Conservation (phyloP, 345 rosid genomes). For the Citrus cavaleriei region DNA sequence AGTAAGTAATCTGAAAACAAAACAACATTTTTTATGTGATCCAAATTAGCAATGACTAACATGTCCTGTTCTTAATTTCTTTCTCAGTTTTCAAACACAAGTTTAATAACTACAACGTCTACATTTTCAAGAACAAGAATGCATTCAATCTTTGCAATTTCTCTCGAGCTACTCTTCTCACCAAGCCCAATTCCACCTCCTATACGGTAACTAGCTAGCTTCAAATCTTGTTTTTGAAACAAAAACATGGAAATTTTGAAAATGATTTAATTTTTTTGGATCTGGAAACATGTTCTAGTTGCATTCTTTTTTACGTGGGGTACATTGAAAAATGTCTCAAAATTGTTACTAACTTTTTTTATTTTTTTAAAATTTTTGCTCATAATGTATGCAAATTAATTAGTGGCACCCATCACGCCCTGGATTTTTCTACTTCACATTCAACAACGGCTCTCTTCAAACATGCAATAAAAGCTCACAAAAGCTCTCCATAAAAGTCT, state of each 20-base stretch:
- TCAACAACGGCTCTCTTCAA: conserved; percentile 61
- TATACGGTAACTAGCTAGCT: conserved; percentile 46
- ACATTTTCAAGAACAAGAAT: conserved; percentile 77
- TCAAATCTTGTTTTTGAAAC: too few species aligned
- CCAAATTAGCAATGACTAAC: not conserved
- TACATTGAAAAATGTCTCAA: too few species aligned
- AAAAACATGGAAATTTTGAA: too few species aligned
- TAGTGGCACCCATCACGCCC: conserved; percentile 92
- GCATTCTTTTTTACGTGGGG: too few species aligned
- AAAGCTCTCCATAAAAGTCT: conserved; percentile 63
- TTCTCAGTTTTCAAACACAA: conserved; percentile 79
- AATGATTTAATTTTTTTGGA: too few species aligned
- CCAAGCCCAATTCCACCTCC: conserved; percentile 61
- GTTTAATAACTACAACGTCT: conserved; percentile 52
- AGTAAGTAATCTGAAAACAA: conserved; percentile 36
- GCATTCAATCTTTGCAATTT: conserved; percentile 82
- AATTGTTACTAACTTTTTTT: too few species aligned
- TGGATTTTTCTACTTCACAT: conserved; percentile 83
- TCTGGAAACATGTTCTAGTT: too few species aligned
- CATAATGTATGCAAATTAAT: not conserved
- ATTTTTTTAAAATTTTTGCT: not conserved
- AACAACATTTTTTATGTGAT: not conserved
- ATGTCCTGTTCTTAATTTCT: not conserved
- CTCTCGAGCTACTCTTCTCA: conserved; percentile 73
- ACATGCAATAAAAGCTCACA: conserved; percentile 45